These are phyloP conservation scores for Crithidia thermophila DNA, from an alignment of 208 protist genomes.

Conservation along the genomic window DNA sequence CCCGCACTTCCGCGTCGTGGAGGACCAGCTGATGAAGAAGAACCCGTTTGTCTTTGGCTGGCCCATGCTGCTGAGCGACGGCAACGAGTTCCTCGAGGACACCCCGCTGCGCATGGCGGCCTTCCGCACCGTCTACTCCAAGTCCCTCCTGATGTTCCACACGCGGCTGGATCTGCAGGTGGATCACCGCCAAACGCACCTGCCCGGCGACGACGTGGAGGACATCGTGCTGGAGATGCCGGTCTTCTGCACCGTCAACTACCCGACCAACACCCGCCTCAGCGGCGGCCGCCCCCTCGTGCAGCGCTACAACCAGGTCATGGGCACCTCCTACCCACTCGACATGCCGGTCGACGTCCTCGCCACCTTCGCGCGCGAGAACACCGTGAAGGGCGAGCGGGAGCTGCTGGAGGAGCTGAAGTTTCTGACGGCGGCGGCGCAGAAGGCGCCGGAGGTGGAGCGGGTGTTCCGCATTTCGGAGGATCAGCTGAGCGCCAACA, in stretches of 20 bases:
- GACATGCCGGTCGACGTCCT: constrained; percentile 92
- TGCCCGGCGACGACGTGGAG: constrained; percentile 70
- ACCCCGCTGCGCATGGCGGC: constrained; percentile 78
- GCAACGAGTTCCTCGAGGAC: constrained; percentile 84
- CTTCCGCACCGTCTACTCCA: constrained; percentile 91
- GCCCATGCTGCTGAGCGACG: constrained; percentile 89
- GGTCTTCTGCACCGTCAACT: constrained; percentile 89
- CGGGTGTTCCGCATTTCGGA: constrained; percentile 84
- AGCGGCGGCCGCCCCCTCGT: constrained; percentile 84
- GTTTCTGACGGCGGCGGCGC: constrained; percentile 71
- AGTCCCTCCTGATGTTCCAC: constrained; percentile 89
- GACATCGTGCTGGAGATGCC: constrained; percentile 88
- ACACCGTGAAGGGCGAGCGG: constrained; percentile 58
- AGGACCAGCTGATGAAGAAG: constrained; percentile 86
- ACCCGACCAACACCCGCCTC: constrained; percentile 84
- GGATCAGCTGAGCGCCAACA: constrained; percentile 81
- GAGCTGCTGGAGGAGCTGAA: constrained; percentile 86
- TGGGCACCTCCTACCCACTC: constrained; percentile 87
- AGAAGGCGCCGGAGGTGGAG: constrained; percentile 75
- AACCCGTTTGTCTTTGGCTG: constrained; percentile 94
- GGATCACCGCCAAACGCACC: constrained; percentile 67
- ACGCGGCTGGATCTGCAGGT: constrained; percentile 87
- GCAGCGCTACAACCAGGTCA: constrained; percentile 90
- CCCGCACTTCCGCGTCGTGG: constrained; percentile 78
- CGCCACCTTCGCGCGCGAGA: constrained; percentile 70